Base-by-base conservation (phyloP, 139 green algal genomes). In the Asterochloris sp. region DNA sequence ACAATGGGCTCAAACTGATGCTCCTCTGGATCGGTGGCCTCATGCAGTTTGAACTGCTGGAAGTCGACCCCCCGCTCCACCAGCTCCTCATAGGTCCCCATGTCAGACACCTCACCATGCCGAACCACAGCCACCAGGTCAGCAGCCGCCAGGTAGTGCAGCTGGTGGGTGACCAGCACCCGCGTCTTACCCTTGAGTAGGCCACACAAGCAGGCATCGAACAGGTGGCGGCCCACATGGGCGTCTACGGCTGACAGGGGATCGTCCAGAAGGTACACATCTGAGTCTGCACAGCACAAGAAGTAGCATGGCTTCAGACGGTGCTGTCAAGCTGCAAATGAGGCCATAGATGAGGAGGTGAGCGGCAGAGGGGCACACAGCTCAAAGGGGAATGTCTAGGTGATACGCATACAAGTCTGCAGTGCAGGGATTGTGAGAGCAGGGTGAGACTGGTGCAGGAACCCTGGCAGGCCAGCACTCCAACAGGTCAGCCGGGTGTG, bases 91-190 rank as follows among this genome's bases (percentile, higher is more conserved):
- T 81, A 74, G 63, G 61, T 81, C 14, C 77, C 77, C 26, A 73
- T 74, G 26, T 73, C 77, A 74, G n/a, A 74, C 26, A 81, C 73
- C 13, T 21, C 69, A n/a, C 77, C 77, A n/a, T 71, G 61, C 26
- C 89, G 82, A 75, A 98, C 84, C 71, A 98, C 91, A 47, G 95
- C 38, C 38, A 98, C 88, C 10, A 86, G 79, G 86, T 97, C 94
- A 73, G 90, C 95, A 15, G 77, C 68, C 54, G 93, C 89, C 81
- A 98, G 89, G 88, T 91, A 97, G 79, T 98, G 95, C 23, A 89
- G 83, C 87, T 98, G 94, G 78, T 98, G 95, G 0, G 94, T 98
- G 0, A 98, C 95, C 71, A 98, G 88, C 67, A 98, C 83, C 71
- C 94, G 88, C 0, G 94, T 98, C 73, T 75, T 79, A 66, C 86